These are phyloP conservation scores for Trypanosoma theileri DNA, from an alignment of 208 protist species.

Conservation along the genomic window DNA sequence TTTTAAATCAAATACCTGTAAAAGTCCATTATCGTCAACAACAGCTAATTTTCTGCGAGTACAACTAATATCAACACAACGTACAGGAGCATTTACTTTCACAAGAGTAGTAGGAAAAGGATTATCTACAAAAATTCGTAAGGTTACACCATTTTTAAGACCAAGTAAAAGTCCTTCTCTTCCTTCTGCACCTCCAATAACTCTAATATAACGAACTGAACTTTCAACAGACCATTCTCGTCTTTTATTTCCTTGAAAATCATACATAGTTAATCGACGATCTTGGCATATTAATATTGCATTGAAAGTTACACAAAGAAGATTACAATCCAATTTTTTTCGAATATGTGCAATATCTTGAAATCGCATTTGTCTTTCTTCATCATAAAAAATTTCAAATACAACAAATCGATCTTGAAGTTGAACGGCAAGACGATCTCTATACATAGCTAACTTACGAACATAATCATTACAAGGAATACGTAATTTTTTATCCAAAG, in stretches of 20 bases:
- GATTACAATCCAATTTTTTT: conserved; percentile 89
- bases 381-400: conserved; percentile 93
- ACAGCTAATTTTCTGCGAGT: conserved; percentile 90
- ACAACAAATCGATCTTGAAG: conserved; percentile 92
- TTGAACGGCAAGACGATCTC: conserved; percentile 93
- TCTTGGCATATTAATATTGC: conserved; percentile 92
- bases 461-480: conserved; percentile 96
- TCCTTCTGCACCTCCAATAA: conserved; percentile 87
- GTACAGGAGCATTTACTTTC: conserved; percentile 72
- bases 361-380: conserved; percentile 86
- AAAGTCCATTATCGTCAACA: conserved; percentile 87
- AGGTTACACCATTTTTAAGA: conserved; percentile 85
- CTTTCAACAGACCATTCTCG: conserved; percentile 95
- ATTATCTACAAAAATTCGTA: conserved; percentile 97
- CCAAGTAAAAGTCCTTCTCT: conserved; percentile 94
- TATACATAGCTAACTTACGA: conserved; percentile 93
- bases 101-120: conserved; percentile 93
- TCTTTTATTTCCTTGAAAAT: conserved; percentile 89
- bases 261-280: conserved; percentile 83
- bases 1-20: conserved; percentile 88
- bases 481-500: conserved; percentile 73
- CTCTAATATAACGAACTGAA: conserved; percentile 94
- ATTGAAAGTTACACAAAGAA: conserved; percentile 91
- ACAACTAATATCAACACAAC: conserved; percentile 91
- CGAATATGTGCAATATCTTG: conserved; percentile 91